These are phyloP conservation scores for Lasiodiplodia citricola DNA, from an alignment of 2,329 filamentous ascomycete species.

Conservation along the genomic window DNA sequence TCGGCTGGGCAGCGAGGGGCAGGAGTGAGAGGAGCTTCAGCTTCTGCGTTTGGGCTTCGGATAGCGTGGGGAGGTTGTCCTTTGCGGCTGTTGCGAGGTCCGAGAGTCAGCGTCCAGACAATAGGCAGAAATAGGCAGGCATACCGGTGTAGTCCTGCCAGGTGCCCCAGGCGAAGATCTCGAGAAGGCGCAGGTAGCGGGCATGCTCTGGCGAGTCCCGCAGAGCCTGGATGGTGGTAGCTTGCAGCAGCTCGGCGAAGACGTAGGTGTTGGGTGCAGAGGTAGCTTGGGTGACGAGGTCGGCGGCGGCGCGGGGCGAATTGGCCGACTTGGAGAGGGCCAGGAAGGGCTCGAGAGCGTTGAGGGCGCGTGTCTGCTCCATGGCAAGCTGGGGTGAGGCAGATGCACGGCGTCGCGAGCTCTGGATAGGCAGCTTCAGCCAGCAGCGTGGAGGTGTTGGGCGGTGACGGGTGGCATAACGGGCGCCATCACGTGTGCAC, in stretches of 20 bases:
- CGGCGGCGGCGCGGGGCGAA: constrained; percentile 81
- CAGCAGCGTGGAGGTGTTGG: constrained; percentile 22
- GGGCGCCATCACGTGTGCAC: constrained; percentile 6
- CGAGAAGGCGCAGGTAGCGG: constrained; percentile 71
- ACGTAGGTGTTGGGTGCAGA: constrained; percentile 89
- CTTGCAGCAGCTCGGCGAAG: constrained; percentile 90
- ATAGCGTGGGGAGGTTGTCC: constrained; percentile 71
- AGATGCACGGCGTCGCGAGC: not conserved
- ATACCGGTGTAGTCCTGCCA: constrained; percentile 75
- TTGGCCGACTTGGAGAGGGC: constrained; percentile 85
- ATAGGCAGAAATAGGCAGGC: constrained; percentile 21
- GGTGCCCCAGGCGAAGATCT: constrained; percentile 92
- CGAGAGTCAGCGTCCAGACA: constrained; percentile 18
- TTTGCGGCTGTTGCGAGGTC: constrained; percentile 47
- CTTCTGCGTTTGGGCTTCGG: constrained; percentile 76
- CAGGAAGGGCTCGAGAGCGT: constrained; percentile 80
- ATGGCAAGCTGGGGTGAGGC: constrained; percentile 51
- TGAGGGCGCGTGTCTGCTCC: constrained; percentile 71
- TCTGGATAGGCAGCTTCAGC: constrained; percentile 14
- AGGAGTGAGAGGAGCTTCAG: constrained; percentile 90
- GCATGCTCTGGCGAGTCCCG: constrained; percentile 66
- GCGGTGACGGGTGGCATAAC: constrained; percentile 8
- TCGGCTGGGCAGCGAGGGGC: constrained; percentile 72
- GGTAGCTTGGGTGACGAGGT: constrained; percentile 86
- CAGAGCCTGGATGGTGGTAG: constrained; percentile 78